Evolutionary conservation across 805 yeast species (phyloP).

Genomic region (Debaryomyces prosopidis): DNA sequence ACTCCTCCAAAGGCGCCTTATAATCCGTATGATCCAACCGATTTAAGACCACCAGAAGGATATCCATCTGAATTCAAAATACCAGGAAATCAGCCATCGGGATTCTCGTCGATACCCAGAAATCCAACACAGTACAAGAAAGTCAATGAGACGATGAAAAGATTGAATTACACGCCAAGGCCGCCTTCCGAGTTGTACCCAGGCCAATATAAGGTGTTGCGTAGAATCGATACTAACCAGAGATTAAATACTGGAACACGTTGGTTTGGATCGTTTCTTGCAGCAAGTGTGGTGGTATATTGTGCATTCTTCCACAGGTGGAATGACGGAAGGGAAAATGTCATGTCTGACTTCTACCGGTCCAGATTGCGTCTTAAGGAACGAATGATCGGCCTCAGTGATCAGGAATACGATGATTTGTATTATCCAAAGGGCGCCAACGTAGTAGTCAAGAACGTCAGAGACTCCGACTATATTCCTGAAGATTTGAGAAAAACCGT

Average conservation of each 20-base stretch:
- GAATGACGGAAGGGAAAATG: slow-evolving; percentile 82
- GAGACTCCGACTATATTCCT: slow-evolving; percentile 44
- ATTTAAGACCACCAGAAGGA: slow-evolving; percentile 76
- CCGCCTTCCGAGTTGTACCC: slow-evolving; percentile 75
- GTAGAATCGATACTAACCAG: slow-evolving; percentile 53
- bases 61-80: slow-evolving; percentile 79
- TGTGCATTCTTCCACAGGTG: slow-evolving; percentile 75
- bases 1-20: slow-evolving; percentile 79
- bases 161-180: slow-evolving; percentile 73
- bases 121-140: slow-evolving; percentile 67
- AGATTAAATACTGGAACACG: slow-evolving; percentile 62
- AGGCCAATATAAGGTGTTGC: slow-evolving; percentile 73
- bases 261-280: slow-evolving; percentile 52
- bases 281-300: slow-evolving; percentile 51
- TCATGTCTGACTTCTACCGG: slow-evolving; percentile 68
- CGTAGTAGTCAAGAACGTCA: slow-evolving; percentile 42
- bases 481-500: slow-evolving; percentile 42
- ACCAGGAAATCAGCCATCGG: slow-evolving; percentile 60
- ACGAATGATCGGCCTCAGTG: slow-evolving; percentile 53
- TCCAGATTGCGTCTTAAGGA: slow-evolving; percentile 59
- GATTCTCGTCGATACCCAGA: slow-evolving; percentile 59
- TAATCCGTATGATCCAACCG: slow-evolving; percentile 81
- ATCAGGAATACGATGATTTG: slow-evolving; percentile 65
- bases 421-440: slow-evolving; percentile 43
- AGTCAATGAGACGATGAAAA: slow-evolving; percentile 72